A percentile compares a stretch with the other conserved stretches of the same genome.
Conservation (phyloP, 164 flowering plant genomes). For the Amborella trichopoda region DNA sequence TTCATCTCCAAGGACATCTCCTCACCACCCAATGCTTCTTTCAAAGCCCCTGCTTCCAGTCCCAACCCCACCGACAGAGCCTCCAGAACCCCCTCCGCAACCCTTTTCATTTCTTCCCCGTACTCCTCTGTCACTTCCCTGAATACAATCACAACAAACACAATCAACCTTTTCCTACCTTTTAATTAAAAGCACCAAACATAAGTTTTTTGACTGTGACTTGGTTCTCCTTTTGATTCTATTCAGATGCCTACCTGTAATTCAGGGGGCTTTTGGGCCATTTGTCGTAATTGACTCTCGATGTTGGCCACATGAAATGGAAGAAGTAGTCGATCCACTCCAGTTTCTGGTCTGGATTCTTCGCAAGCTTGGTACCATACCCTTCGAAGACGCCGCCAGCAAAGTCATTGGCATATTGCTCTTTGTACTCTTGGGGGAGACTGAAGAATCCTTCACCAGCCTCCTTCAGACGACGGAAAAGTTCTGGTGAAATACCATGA, state of each 20-base stretch:
- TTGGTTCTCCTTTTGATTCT: too few relatives aligned
- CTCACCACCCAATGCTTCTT: constrained; percentile 20
- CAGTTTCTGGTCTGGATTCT: constrained; percentile 24
- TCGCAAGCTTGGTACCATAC: constrained; percentile 40
- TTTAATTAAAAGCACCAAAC: too few relatives aligned
- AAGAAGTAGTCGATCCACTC: constrained; percentile 47
- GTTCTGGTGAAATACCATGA: constrained; percentile 23
- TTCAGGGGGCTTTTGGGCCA: neutral
- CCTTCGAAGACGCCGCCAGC: constrained; percentile 28
- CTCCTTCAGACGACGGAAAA: constrained; percentile 21
- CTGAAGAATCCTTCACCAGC: constrained; percentile 28
- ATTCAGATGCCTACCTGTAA: too few relatives aligned
- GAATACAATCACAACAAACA: too few relatives aligned
- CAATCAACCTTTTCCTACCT: too few relatives aligned
- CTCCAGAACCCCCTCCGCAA: constrained; percentile 21
- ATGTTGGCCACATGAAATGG: constrained; percentile 11
- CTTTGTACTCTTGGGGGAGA: constrained; percentile 35
- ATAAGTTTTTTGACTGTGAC: too few relatives aligned
- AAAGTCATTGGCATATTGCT: constrained; percentile 28
- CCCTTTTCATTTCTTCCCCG: constrained; percentile 17
- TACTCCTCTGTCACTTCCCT: constrained; percentile 40
- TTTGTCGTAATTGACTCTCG: neutral
- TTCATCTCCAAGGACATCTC: constrained; percentile 32
- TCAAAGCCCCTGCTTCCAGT: constrained; percentile 19
- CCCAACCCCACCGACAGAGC: constrained; percentile 34